Percentiles rank a stretch among this genome's conserved stretches.
phyloP scores from a whole-genome alignment of 768 basidiomycete species.

The Mycena latifolia region DNA sequence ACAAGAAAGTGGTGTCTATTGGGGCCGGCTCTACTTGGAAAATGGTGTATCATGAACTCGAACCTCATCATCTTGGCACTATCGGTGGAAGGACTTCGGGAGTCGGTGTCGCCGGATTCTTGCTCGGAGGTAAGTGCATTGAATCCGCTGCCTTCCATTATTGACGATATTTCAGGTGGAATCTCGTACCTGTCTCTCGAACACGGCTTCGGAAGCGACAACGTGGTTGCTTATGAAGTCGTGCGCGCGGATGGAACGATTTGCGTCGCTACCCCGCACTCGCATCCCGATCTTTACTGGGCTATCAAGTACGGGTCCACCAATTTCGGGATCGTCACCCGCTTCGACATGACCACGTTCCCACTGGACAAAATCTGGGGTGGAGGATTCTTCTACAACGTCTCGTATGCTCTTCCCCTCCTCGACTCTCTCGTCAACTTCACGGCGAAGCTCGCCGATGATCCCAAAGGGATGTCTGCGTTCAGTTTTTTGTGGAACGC shows the following conservation, averaged over 20 bases:
- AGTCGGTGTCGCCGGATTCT: conserved; percentile 35
- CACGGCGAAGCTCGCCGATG: conserved; percentile 15
- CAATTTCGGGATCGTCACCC: conserved; percentile 38
- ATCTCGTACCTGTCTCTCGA: conserved; percentile 32
- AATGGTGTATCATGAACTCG: conserved; percentile 26
- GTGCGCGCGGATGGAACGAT: conserved; percentile 33
- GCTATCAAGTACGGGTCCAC: conserved; percentile 36
- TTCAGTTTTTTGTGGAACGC: conserved; percentile 23
- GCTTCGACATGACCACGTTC: conserved; percentile 33
- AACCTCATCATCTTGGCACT: conserved; percentile 12
- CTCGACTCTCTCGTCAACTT: conserved; percentile 22
- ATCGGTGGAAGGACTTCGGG: conserved; percentile 26
- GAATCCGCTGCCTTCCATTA: not conserved
- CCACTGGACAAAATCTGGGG: conserved; percentile 29
- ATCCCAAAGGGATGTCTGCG: conserved; percentile 21
- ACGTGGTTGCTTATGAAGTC: conserved; percentile 34
- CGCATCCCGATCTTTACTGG: conserved; percentile 34
- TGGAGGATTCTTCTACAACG: conserved; percentile 29
- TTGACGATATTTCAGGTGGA: conserved; percentile 28
- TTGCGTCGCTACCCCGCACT: conserved; percentile 17
- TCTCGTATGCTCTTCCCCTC: conserved; percentile 11
- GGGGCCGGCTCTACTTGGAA: conserved; percentile 23
- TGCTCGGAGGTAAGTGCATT: conserved; percentile 28
- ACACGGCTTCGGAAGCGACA: conserved; percentile 29
- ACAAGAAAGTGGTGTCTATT: conserved; percentile 21